A percentile compares a stretch with the other conserved stretches of the same genome.
Conservation (phyloP, 768 basidiomycete species). For the Boletus rex-veris region DNA sequence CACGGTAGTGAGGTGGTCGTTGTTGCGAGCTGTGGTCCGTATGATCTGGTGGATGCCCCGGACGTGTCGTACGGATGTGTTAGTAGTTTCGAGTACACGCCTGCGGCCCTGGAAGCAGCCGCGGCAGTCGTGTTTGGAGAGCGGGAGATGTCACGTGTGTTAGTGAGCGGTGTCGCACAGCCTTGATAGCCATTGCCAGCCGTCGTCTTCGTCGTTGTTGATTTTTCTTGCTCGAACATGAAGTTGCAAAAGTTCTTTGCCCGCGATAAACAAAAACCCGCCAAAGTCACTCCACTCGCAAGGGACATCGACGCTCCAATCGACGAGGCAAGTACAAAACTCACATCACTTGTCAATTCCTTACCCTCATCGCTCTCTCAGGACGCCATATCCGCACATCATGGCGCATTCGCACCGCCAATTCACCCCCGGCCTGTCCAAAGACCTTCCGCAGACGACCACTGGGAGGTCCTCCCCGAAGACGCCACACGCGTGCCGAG, state of each 20-base stretch:
- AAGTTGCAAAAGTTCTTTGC: conserved; percentile 54
- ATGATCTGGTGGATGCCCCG: conserved; percentile 43
- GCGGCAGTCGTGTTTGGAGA: conserved; percentile 43
- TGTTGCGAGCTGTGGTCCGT: conserved; percentile 63
- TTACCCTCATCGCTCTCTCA: not conserved
- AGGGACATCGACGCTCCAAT: conserved; percentile 26
- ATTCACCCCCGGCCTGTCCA: conserved; percentile 3
- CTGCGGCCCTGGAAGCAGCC: conserved; percentile 45
- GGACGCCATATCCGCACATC: conserved; percentile 28
- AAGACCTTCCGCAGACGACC: conserved; percentile 39
- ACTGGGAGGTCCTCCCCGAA: conserved; percentile 44
- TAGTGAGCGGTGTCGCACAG: conserved; percentile 19
- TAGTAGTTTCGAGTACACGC: conserved; percentile 59
- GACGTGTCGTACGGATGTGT: conserved; percentile 37
- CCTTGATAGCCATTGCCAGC: conserved; percentile 2
- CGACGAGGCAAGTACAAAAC: conserved; percentile 25
- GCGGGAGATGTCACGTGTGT: conserved; percentile 15
- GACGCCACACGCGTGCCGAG: conserved; percentile 20
- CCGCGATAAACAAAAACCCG: conserved; percentile 44
- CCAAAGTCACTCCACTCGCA: conserved; percentile 28
- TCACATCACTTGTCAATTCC: not conserved
- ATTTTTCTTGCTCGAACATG: conserved; percentile 33
- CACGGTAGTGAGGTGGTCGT: conserved; percentile 39
- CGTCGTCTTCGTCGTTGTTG: too few species aligned
- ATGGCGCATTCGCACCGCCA: conserved; percentile 8